phyloP scores from a whole-genome alignment of 1,284 basidiomycete genomes.

The Ustilago bromivora region DNA sequence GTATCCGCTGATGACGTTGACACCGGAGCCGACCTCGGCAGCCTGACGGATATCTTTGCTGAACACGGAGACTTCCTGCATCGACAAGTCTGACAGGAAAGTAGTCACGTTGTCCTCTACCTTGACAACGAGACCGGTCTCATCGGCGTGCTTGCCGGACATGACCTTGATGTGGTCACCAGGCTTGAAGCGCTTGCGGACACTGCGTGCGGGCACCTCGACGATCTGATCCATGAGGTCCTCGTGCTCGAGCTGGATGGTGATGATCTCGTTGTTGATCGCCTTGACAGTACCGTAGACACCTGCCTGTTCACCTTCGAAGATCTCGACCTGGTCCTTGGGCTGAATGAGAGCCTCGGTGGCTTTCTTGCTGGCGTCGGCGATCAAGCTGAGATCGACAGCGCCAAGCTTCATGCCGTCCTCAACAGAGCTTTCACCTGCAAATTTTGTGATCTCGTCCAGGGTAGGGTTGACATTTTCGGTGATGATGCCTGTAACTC shows the following conservation, averaged over 20 bases:
- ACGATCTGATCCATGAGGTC: slow-evolving; percentile 84
- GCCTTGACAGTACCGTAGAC: slow-evolving; percentile 91
- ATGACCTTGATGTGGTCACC: slow-evolving; percentile 99
- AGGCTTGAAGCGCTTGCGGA: slow-evolving; percentile 93
- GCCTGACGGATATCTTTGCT: slow-evolving; percentile 97
- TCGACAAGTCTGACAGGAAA: slow-evolving; percentile 95
- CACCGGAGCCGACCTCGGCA: slow-evolving; percentile 90
- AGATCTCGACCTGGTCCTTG: slow-evolving; percentile 96
- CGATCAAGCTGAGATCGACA: slow-evolving; percentile 85
- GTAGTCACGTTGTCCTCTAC: slow-evolving; percentile 86
- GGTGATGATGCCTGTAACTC: slow-evolving; percentile 80
- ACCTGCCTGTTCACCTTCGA: slow-evolving; percentile 94
- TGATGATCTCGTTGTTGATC: slow-evolving; percentile 87
- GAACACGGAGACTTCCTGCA: slow-evolving; percentile 96
- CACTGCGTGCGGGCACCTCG: slow-evolving; percentile 87
- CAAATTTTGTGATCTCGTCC: slow-evolving; percentile 94
- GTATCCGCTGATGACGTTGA: slow-evolving; percentile 89
- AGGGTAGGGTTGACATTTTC: slow-evolving; percentile 95
- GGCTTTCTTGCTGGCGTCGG: slow-evolving; percentile 86
- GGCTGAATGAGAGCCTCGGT: slow-evolving; percentile 92
- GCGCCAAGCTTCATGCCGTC: slow-evolving; percentile 56
- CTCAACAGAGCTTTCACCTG: slow-evolving; percentile 71
- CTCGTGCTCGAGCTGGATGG: slow-evolving; percentile 79
- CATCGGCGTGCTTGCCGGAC: slow-evolving; percentile 91
- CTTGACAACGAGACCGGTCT: slow-evolving; percentile 94